Evolutionary conservation across 2,329 filamentous ascomycete genomes (phyloP), one percentile per base, ranked within the genome.

Genomic region (Nannizziopsis barbatae): DNA sequence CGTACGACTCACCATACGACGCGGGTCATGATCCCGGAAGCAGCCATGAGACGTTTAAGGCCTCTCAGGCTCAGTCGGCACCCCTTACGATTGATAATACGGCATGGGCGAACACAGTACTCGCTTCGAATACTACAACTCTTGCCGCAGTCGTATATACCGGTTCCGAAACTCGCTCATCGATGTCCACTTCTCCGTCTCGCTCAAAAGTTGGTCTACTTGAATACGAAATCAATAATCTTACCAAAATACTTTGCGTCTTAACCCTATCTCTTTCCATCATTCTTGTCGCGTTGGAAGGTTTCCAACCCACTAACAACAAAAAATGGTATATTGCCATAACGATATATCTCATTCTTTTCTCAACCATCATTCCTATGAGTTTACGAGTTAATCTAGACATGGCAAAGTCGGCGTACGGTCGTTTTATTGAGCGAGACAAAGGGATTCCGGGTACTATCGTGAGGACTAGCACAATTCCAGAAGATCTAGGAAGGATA

Each of bases 331-430:
- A 96, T 65, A 81, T 96, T 56, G 90, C 93, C 55, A 94, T 96
- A 59, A 92, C 95, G 81, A 83, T 90, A n/a, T 98, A 96, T 63
- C 71, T 98, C 54, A 93, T 98, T 52, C 74, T 98, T 1, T 98
- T 98, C 71, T 96, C 90, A n/a, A 96, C 90, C 0, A 98, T 98
- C 60, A 93, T 98, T 20, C 92, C 92, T 1, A 95, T 98, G 65
- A 94, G 88, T 68, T 73, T 98, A 56, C 84, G 92, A 44, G 92
- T 98, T 57, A 98, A 98, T 62, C 74, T 98, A 14, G 92, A 98
- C 62, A 83, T 98, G 78, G 93, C 90, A 35, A 98, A 98, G 68
- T 90, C 86, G 48, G 87, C 92, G 1, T 98, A 95, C 66, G 93
- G 89, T 7, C 86, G 84, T 70, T 95, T 95, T 61, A 98, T 98